A percentile compares a stretch with the other conserved stretches of the same genome.
Conservation (phyloP, 2,329 filamentous ascomycete species). For the Alternaria arbusti region DNA sequence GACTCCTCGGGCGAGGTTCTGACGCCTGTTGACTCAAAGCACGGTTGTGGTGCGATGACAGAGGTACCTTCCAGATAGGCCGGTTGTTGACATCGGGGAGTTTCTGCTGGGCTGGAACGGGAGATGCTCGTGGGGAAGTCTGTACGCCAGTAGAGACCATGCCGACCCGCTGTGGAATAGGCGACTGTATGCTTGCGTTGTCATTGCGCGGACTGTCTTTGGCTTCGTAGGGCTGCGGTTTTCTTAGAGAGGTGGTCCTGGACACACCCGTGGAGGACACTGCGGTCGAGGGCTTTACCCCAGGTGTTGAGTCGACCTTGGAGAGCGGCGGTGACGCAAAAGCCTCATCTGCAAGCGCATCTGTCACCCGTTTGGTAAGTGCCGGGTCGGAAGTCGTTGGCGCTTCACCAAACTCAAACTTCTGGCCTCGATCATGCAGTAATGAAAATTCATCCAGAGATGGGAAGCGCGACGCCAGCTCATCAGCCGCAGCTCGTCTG, state of each 20-base stretch:
- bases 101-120: slow-evolving; percentile 36
- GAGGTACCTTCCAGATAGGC: slow-evolving; percentile 63
- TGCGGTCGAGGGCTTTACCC: slow-evolving; percentile 34
- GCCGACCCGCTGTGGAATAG: slow-evolving; percentile 56
- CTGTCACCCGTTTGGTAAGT: slow-evolving; percentile 71
- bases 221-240: slow-evolving; percentile 28
- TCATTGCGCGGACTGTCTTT: slow-evolving; percentile 34
- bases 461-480: slow-evolving; percentile 84
- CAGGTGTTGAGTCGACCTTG: slow-evolving; percentile 36
- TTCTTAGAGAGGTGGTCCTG: slow-evolving; percentile 42
- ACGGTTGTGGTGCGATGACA: slow-evolving; percentile 49
- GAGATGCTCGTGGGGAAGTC: slow-evolving; percentile 66
- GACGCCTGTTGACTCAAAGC: slow-evolving; percentile 57
- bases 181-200: slow-evolving; percentile 48
- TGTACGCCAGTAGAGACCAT: slow-evolving; percentile 81
- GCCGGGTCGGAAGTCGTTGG: slow-evolving; percentile 51
- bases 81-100: slow-evolving; percentile 50
- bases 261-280: slow-evolving; percentile 41
- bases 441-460: slow-evolving; percentile 92
- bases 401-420: slow-evolving; percentile 75
- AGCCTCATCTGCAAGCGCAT: slow-evolving; percentile 82
- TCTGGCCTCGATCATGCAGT: slow-evolving; percentile 80
- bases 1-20: slow-evolving; percentile 45
- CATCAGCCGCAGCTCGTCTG: slow-evolving; percentile 67
- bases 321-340: slow-evolving; percentile 64